Conservation (phyloP, 2,329 filamentous ascomycete species). For the Apiospora pterosperma region DNA sequence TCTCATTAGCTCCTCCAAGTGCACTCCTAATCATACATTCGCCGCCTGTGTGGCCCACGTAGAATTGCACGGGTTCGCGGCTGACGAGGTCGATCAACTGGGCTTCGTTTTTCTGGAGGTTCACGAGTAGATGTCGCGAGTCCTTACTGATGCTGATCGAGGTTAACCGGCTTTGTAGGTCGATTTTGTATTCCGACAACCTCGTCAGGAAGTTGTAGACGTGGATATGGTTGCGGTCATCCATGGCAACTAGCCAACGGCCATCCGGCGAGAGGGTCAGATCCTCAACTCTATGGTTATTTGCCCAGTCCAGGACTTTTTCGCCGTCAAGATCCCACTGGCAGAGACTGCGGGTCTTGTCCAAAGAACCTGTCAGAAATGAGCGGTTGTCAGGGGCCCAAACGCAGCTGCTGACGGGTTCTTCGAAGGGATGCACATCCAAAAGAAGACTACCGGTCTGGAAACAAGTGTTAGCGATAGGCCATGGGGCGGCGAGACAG, state of each 20-base stretch:
- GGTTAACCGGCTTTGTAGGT: slow-evolving; percentile 66
- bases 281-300: slow-evolving; percentile 75
- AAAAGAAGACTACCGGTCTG: background rate
- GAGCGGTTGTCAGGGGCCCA: slow-evolving; percentile 77
- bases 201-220: slow-evolving; percentile 78
- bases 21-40: slow-evolving; percentile 75
- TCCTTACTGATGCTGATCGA: slow-evolving; percentile 80
- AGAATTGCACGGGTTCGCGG: slow-evolving; percentile 69
- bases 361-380: slow-evolving; percentile 77
- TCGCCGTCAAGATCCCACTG: slow-evolving; percentile 68
- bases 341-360: slow-evolving; percentile 62
- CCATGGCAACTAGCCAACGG: slow-evolving; percentile 74
- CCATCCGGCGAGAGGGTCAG: slow-evolving; percentile 81
- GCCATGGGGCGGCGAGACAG: background rate
- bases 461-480: background rate
- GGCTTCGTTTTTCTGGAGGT: slow-evolving; percentile 73
- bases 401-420: slow-evolving; percentile 85
- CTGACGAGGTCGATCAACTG: slow-evolving; percentile 75
- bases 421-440: slow-evolving; percentile 53
- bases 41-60: slow-evolving; percentile 70
- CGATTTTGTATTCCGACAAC: slow-evolving; percentile 71
- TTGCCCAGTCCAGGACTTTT: slow-evolving; percentile 62
- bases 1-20: slow-evolving; percentile 88
- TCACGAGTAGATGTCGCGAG: slow-evolving; percentile 77
- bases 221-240: slow-evolving; percentile 66